Evolutionary conservation across 2,329 filamentous ascomycete genomes (phyloP).

Genomic region (Fusarium sp.): DNA sequence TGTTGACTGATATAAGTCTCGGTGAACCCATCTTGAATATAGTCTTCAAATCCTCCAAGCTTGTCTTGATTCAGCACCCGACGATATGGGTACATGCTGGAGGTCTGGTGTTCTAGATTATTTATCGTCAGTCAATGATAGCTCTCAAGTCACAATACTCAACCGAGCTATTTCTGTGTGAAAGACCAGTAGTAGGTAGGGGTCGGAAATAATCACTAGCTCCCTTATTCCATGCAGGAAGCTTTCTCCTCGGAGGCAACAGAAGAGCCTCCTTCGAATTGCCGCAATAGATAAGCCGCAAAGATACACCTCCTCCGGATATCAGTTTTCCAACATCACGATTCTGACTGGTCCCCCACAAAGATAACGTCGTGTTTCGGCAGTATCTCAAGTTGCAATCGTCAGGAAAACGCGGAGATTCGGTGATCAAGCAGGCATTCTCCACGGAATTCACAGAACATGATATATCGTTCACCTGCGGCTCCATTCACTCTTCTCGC

Average conservation of each 20-base stretch:
- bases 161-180: conserved; percentile 21
- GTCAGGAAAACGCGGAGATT: conserved; percentile 5
- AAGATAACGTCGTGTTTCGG: conserved; percentile 22
- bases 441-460: conserved; percentile 8
- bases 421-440: conserved; percentile 1
- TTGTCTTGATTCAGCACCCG: neutral
- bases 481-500: neutral
- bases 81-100: neutral
- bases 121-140: neutral
- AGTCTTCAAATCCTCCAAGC: neutral
- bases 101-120: neutral
- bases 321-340: conserved; percentile 20
- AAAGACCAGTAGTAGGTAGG: neutral
- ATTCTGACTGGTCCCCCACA: conserved; percentile 28
- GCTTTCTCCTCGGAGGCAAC: conserved; percentile 37
- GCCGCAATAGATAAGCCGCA: conserved; percentile 33
- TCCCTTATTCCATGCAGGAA: conserved; percentile 13
- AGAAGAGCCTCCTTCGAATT: conserved; percentile 22
- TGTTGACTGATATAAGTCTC: conserved; percentile 19
- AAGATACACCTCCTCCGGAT: conserved; percentile 1
- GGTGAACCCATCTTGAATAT: conserved; percentile 19
- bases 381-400: neutral
- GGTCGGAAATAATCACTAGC: conserved; percentile 22
- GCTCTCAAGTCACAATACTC: neutral
- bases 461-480: neutral